Base-by-base conservation (phyloP, 768 basidiomycete species). In the Gautieria morchelliformis region DNA sequence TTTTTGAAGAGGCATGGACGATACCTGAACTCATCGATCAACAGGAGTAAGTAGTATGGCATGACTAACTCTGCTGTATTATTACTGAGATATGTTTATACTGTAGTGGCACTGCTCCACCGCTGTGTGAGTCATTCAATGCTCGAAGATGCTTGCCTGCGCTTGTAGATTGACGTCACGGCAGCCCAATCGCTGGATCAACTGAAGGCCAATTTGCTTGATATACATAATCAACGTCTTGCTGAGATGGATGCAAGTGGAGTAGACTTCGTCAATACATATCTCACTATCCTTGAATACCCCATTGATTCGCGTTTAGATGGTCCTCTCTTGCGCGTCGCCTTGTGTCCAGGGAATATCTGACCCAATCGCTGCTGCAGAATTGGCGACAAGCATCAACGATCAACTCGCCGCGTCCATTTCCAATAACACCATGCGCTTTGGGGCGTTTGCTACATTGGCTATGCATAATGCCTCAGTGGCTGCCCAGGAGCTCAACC, bases 371-470 rank as follows among this genome's bases (percentile, higher is more conserved):
- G 41, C 32, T 15, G 58, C 58, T 11, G 53, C 41, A 15, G 19
- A 33, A 9, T 4, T 59, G 39, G 58, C 58, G 9, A 50, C 41
- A 8, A 48, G 10, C 27, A 41, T 54, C 8, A 59, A 59, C 40
- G 27, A 59, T 46, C 53, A 15, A 1, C 41, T 59, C n/a, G 58
- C 58, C 4, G 54, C 41, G 11, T 37, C 46, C 9, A 59, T 59
- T 24, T 41, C 58, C 42, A 59, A 59, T 35, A 56, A 59, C 41
- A 59, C 58, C n/a, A 19, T 58, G 15, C 55, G 58, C 12, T 59
- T 59, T 58, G 58, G 58, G 20, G 58, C 35, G 6, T 56, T 59
- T 24, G 58, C 58, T 9, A 20, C 58, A 17, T 32, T 59, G 15
- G 56, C 58, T 11, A 59, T 59, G 58, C 58, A 59, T 27, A 56